Evolutionary conservation across 1,284 basidiomycete species (phyloP).

Genomic region (Heterobasidion occidentale): DNA sequence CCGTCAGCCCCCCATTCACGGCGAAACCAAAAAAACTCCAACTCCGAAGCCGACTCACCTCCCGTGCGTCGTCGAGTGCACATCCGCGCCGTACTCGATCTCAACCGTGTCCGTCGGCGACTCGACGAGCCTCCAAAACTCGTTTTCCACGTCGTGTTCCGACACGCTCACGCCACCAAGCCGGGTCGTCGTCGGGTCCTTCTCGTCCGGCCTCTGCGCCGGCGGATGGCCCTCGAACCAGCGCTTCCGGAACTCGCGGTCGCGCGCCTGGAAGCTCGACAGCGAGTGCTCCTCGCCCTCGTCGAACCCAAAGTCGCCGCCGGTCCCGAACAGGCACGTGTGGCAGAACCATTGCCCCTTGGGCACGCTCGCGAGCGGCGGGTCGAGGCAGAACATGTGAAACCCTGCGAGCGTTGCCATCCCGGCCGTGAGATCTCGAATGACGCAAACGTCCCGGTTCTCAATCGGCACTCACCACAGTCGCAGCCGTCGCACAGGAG

Average conservation of each 20-base stretch:
- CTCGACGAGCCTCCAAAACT: slow-evolving; percentile 97
- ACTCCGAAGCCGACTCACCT: slow-evolving; percentile 50
- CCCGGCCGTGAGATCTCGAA: slow-evolving; percentile 7
- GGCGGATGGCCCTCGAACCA: slow-evolving; percentile 83
- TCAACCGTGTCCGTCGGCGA: slow-evolving; percentile 89
- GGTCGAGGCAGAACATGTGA: slow-evolving; percentile 95
- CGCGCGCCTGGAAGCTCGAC: slow-evolving; percentile 87
- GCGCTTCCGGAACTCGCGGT: slow-evolving; percentile 77
- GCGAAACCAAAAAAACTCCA: neutral
- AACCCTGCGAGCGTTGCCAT: slow-evolving; percentile 54
- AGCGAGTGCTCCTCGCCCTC: slow-evolving; percentile 96
- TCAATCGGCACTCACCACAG: slow-evolving; percentile 48
- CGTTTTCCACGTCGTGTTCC: slow-evolving; percentile 88
- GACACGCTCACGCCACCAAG: slow-evolving; percentile 66
- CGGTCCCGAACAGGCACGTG: slow-evolving; percentile 86
- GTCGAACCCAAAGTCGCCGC: slow-evolving; percentile 98
- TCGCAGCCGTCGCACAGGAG: slow-evolving; percentile 97
- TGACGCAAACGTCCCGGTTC: neutral
- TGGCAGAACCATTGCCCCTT: slow-evolving; percentile 97
- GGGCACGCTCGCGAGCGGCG: slow-evolving; percentile 79
- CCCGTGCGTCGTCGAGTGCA: slow-evolving; percentile 96
- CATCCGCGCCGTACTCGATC: slow-evolving; percentile 97
- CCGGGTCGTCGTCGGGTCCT: slow-evolving; percentile 40
- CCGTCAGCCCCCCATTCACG: neutral
- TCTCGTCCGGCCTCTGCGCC: slow-evolving; percentile 21